These are phyloP conservation scores for Straminergon stramineum DNA, from an alignment of 225 moss, liverwort and hornwort genomes.

Conservation along the genomic window DNA sequence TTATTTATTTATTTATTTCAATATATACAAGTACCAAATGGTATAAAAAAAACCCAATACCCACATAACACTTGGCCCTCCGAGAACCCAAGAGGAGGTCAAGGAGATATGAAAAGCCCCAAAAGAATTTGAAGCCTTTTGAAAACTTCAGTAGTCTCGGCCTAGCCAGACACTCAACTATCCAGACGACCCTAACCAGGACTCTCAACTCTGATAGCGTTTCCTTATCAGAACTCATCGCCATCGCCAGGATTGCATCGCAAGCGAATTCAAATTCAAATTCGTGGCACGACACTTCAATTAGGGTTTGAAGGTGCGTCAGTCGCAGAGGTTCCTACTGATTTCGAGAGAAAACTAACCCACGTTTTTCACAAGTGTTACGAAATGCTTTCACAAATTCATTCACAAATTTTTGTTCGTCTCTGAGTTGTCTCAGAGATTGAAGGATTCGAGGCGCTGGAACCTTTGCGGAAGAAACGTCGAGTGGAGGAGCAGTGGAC, in stretches of 20 bases:
- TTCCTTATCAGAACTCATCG: not conserved
- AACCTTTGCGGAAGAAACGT: constrained; percentile 10
- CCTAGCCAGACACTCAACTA: no score
- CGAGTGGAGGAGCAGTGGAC: not conserved
- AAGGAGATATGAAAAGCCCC: constrained; percentile 12
- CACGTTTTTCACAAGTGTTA: not conserved
- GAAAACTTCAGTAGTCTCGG: not conserved
- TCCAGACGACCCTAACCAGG: not conserved
- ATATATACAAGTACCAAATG: not conserved
- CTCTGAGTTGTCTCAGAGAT: not conserved
- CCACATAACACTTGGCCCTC: not conserved
- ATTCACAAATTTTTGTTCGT: not conserved
- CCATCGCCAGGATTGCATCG: not conserved
- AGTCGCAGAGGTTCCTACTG: not conserved
- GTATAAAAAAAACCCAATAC: no score
- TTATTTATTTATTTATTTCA: no score
- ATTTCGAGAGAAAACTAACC: not conserved
- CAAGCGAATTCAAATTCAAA: not conserved
- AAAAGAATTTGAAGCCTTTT: not conserved
- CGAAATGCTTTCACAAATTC: not conserved
- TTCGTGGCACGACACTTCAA: not conserved
- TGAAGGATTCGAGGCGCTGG: not conserved
- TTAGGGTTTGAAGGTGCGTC: not conserved
- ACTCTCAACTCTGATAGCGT: not conserved
- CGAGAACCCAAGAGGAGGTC: not conserved